Base-by-base conservation (phyloP, 2,329 filamentous ascomycete species). In the Pseudogymnoascus destructans region DNA sequence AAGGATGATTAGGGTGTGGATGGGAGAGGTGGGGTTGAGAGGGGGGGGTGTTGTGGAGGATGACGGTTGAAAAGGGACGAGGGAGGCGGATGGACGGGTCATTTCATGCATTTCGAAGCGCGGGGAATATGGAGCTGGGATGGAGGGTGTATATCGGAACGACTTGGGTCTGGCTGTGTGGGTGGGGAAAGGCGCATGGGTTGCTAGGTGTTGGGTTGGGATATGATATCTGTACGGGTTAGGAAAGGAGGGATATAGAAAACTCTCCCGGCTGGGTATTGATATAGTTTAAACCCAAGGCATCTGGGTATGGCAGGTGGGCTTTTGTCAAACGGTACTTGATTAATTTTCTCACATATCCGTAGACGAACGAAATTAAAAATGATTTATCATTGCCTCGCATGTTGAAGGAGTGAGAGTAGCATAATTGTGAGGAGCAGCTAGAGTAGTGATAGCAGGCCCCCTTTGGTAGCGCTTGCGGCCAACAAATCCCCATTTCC, bases 1-100 rank as follows among this genome's bases (percentile, higher is more conserved):
- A 61, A 64, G 32, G 65, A 67, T 25, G 64, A 69, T 62, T 60
- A 3, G 4, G 52, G n/a, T 9, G 15, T 5, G 32, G 52, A 19
- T 32, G 8, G 46, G 21, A n/a, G 42, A 6, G 11, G 13, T 17
- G n/a, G 49, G 11, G 13, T 8, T 3, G 6, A 1, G 11, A 5
- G 7, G 15, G 11, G 1, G 3, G 3, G 21, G n/a, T n/a, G n/a
- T n/a, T 13, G 8, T 33, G 25, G 19, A 10, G 27, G 42, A n/a
- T 25, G 21, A n/a, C n/a, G n/a, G n/a, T n/a, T n/a, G n/a, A n/a
- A 11, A 19, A 46, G 40, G n/a, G 4, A 42, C 15, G 38, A 19
- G 8, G 42, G 42, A 8, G 6, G 11, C 9, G 49, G 52, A 55
- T 35, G 30, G 27, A 46, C 15, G 40, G 27, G 32, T 55, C n/a